Evolutionary conservation across 108 stramenopile genomes (phyloP).

Genomic region (Licmophora abbreviata): DNA sequence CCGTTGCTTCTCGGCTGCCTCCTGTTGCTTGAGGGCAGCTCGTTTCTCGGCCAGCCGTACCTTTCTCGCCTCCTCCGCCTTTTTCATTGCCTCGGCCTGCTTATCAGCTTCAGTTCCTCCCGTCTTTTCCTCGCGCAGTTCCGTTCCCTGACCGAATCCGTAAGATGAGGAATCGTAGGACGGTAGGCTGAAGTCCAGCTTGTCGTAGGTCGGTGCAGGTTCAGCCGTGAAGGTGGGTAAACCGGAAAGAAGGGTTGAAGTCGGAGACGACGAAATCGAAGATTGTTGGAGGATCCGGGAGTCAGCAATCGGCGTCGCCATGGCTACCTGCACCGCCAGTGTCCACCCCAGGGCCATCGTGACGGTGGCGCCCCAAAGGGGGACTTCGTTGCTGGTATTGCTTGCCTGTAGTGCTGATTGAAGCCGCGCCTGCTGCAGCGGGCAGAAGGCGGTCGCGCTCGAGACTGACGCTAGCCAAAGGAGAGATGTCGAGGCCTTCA

Average conservation of each 20-base stretch:
- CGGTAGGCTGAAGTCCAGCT: slow-evolving; percentile 6
- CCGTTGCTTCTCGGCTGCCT: slow-evolving; percentile 1
- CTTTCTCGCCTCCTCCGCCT: slow-evolving; percentile 7
- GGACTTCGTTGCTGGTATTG: not conserved
- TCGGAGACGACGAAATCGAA: not conserved
- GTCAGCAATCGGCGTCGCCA: slow-evolving; percentile 1
- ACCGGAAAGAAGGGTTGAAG: not conserved
- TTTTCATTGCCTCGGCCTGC: slow-evolving; percentile 4
- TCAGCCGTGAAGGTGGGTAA: not conserved
- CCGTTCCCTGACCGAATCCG: slow-evolving; percentile 4
- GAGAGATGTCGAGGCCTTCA: too few relatives aligned
- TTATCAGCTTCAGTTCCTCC: slow-evolving; percentile 1
- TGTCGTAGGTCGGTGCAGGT: slow-evolving; percentile 6
- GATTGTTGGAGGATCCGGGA: not conserved
- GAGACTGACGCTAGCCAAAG: too few relatives aligned
- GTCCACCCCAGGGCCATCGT: slow-evolving; percentile 3
- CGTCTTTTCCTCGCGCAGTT: not conserved
- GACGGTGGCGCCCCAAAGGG: not conserved
- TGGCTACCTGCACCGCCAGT: slow-evolving; percentile 3
- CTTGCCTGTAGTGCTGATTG: not conserved
- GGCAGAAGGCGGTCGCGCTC: not conserved
- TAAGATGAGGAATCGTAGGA: not conserved
- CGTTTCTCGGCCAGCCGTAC: not conserved
- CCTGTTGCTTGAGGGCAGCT: not conserved
- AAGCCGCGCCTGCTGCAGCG: not conserved